Conservation (phyloP, 2,329 filamentous ascomycete genomes). For the Cladophialophora bantiana region DNA sequence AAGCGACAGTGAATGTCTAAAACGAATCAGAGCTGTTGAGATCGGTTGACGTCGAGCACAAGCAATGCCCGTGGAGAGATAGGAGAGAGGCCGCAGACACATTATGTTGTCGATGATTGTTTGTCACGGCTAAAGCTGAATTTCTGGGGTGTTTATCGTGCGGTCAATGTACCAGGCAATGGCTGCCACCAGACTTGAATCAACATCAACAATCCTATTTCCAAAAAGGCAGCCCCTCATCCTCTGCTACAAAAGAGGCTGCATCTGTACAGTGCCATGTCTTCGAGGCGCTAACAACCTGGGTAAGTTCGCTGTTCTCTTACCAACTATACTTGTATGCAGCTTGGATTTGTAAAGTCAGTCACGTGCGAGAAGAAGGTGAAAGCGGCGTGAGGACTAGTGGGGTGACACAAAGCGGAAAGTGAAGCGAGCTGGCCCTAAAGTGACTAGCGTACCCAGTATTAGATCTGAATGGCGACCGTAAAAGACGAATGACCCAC, state of each 20-base stretch:
- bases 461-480: not conserved
- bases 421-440: not conserved
- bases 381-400: not conserved
- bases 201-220: not conserved
- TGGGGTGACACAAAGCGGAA: not conserved
- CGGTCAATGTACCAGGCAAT: not conserved
- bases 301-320: not conserved
- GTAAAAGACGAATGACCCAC: not conserved
- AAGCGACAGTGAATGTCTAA: not conserved
- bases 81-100: not conserved
- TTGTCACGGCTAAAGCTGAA: not conserved
- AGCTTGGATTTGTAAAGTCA: not conserved
- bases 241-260: not conserved
- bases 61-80: not conserved
- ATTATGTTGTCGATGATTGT: not conserved
- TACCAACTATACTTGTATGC: not conserved
- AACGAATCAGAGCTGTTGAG: not conserved
- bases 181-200: not conserved
- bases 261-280: not conserved
- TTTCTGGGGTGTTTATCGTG: not conserved
- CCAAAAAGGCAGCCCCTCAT: not conserved
- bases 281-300: not conserved
- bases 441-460: constrained; percentile 4
- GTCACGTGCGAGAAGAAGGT: not conserved
- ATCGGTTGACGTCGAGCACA: not conserved